Evolutionary conservation across 345 rosid genomes (phyloP), one percentile per base, ranked within the genome.

Genomic region (Eucalyptus virginea): DNA sequence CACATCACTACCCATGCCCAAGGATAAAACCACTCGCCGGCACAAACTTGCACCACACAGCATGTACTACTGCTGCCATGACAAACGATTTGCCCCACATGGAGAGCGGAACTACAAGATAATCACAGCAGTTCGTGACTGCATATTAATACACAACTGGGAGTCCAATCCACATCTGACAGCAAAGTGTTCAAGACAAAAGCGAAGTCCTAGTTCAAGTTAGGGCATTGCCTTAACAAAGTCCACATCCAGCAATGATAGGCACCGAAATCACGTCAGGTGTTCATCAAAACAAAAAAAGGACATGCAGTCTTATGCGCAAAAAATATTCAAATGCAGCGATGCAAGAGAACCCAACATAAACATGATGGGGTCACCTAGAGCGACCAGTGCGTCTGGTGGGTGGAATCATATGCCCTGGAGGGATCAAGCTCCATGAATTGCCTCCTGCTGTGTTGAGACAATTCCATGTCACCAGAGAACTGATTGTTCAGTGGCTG

Each of bases 321-420:
- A 77, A 21, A 77, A 69, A 34, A 17, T 34, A 69, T 69, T 69
- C 24, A 1, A 34, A 21, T 26, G 24, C 47, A 26, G 16, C 30
- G 12, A 40, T 37, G 47, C 47, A 40, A 77, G 80, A 85, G 24
- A 83, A 83, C 52, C 54, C 52, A 28, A 86, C 65, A 69, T 52
- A 2, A 87, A 87, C 87, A 30, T 49, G 40, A 30, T 28, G 44
- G 65, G 32, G 58, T 67, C 81, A 89, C 86, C 92, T 91, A 96
- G 50, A 95, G 98, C 28, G 96, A 94, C 97, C 98, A 97, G 92
- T 95, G 92, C 90, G 90, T 93, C 86, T 95, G 94, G 92, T 92
- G 95, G 86, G 94, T 89, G 87, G 98, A 92, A 90, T 94, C 95
- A 62, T 94, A 95, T 16, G 91, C 94, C 88, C 96, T 93, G 72